Conservation (phyloP, 441 rosid genomes). For the Eugenia klotzschiana region DNA sequence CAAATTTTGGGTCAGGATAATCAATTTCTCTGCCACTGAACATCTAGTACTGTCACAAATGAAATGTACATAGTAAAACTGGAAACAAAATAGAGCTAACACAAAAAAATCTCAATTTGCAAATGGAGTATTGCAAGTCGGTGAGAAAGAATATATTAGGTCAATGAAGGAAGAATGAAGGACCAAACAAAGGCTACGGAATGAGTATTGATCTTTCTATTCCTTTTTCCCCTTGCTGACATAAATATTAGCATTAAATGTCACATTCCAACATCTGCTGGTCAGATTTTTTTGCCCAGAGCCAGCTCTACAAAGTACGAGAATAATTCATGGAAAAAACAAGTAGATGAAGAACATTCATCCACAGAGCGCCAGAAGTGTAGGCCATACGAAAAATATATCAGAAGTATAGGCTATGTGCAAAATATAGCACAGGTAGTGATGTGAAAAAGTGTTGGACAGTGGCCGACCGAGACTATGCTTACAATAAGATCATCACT, state of each 20-base stretch:
- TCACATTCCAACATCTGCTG: background rate
- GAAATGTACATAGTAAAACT: background rate
- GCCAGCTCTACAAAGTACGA: background rate
- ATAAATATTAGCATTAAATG: background rate
- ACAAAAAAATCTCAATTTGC: background rate
- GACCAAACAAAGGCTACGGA: background rate
- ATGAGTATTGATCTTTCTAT: background rate
- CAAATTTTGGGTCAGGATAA: background rate
- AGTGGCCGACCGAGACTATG: background rate
- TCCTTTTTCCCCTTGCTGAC: background rate
- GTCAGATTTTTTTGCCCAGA: background rate
- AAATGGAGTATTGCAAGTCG: background rate
- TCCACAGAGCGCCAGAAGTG: background rate
- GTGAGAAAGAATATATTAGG: background rate
- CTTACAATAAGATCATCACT: background rate
- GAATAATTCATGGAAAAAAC: background rate
- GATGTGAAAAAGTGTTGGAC: background rate
- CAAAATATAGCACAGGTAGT: background rate
- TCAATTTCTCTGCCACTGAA: background rate
- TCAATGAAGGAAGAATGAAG: background rate
- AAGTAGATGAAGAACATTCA: background rate
- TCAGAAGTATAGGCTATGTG: background rate
- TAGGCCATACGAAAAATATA: background rate
- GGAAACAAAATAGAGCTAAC: background rate
- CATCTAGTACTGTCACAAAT: background rate